Base-by-base conservation (phyloP, 192 early-diverging fungal genomes). In the Haplosporangium gracile region DNA sequence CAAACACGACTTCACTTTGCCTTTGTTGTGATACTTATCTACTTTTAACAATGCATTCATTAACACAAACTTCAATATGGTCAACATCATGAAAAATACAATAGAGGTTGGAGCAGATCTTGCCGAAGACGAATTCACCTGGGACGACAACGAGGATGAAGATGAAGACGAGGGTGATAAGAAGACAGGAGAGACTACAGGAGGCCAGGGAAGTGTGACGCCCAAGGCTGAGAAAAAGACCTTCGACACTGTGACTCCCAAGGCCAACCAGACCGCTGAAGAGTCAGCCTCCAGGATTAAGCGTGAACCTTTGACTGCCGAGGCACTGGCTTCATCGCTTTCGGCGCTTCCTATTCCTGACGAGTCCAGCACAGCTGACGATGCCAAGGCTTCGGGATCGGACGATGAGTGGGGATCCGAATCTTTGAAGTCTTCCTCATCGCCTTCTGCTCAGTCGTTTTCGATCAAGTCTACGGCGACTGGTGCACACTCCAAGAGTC, bases 81-180 rank as follows among this genome's bases (percentile, higher is more conserved):
- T 51, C 51, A 13, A 53, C 20, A 15, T 3, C 36, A 36, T 36
- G 36, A 36, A 36, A 53, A 53, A 76, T 29, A 18, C 18, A 36
- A 11, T 68, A 85, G 84, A 81, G 40, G 84, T 72, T 7, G 84
- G 84, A 53, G 77, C 79, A 24, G 84, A 78, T 29, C 60, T 77
- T 34, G 79, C 84, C 10, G 84, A 86, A 43, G 84, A 86, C 7
- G 84, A 86, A 20, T 86, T 86, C 40, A 81, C 84, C 8, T 86
- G 84, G 84, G 84, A 86, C 15, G 84, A 86, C 32, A 80, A 86
- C 26, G 84, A 86, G 32, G 84, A 81, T 11, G 84, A 86, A 4
- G 79, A 81, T 20, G 78, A 80, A 2, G 77, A 72, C 10, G 42
- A 43, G 38, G 45, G n/a, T 40, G 29, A 49, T 6, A 18, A 83